phyloP scores from a whole-genome alignment of 1,139 yeast genomes.

The Yamadazyma songkhlaensis region DNA sequence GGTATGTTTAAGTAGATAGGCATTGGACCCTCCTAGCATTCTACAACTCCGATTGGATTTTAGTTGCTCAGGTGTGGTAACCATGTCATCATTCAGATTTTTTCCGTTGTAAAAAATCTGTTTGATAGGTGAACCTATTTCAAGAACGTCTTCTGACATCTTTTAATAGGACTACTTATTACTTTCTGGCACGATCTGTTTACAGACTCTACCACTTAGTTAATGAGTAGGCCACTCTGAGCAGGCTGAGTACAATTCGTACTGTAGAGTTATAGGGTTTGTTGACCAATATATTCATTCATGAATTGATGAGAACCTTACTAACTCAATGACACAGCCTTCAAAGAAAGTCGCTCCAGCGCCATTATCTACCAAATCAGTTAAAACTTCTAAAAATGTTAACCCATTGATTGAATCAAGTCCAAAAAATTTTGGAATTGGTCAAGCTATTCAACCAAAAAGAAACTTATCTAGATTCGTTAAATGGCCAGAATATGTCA shows the following conservation, averaged over 20 bases:
- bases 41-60: conserved; percentile 1
- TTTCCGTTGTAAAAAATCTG: not conserved
- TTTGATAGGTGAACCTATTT: conserved; percentile 2
- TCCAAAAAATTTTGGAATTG: conserved; percentile 43
- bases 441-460: conserved; percentile 43
- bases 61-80: conserved; percentile 5
- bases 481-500: conserved; percentile 97
- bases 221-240: conserved; percentile 12
- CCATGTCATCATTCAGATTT: conserved; percentile 2
- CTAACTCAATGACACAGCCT: conserved; percentile 71
- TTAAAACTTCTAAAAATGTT: conserved; percentile 14
- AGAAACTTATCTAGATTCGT: conserved; percentile 76
- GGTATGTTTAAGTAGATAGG: conserved; percentile 6
- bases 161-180: conserved; percentile 1
- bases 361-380: conserved; percentile 44
- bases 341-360: conserved; percentile 53
- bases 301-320: conserved; percentile 10
- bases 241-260: conserved; percentile 20
- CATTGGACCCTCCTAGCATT: conserved; percentile 7
- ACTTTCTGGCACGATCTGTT: no score
- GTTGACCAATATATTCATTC: conserved; percentile 7
- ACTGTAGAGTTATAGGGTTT: conserved; percentile 19
- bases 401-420: conserved; percentile 43
- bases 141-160: not conserved
- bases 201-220: not conserved